Conservation (phyloP, 2,329 filamentous ascomycete genomes). For the Ploettnerulaceae sp. region DNA sequence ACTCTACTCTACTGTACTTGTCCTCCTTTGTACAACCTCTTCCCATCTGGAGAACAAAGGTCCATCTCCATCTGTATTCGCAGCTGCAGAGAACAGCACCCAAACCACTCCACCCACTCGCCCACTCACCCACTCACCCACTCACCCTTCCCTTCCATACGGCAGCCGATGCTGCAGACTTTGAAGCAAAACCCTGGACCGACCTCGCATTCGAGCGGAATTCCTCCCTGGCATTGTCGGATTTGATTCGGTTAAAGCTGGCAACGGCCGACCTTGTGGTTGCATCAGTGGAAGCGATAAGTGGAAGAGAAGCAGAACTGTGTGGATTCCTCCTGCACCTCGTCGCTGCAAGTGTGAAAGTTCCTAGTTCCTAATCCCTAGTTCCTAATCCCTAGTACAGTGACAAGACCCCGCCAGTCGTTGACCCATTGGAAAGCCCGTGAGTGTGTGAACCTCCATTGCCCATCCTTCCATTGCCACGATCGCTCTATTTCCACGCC, state of each 20-base stretch:
- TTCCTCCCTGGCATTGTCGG: slow-evolving; percentile 14
- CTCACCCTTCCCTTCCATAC: no score
- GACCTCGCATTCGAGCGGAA: slow-evolving; percentile 2
- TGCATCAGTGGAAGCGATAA: slow-evolving; percentile 23
- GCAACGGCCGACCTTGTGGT: slow-evolving; percentile 22
- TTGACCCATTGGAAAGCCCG: slow-evolving; percentile 27
- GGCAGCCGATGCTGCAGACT: no score
- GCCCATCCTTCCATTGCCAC: slow-evolving; percentile 22
- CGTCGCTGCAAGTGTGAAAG: slow-evolving; percentile 21
- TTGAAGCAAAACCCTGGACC: not conserved
- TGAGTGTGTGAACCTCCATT: slow-evolving; percentile 26
- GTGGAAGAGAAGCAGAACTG: slow-evolving; percentile 10
- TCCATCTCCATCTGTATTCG: no score
- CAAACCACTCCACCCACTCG: not conserved
- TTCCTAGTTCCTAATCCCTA: slow-evolving; percentile 20
- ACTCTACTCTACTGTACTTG: not conserved
- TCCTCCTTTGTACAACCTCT: slow-evolving; percentile 10
- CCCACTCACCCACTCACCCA: no score
- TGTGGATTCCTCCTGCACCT: slow-evolving; percentile 21
- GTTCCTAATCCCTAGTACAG: no score
- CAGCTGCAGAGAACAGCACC: no score
- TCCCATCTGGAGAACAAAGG: slow-evolving; percentile 4
- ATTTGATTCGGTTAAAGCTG: slow-evolving; percentile 25
- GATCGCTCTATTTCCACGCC: slow-evolving; percentile 17
- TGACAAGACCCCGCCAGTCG: slow-evolving; percentile 24